Evolutionary conservation across 2,329 filamentous ascomycete genomes (phyloP).

Genomic region (Paecilomyces variotii): DNA sequence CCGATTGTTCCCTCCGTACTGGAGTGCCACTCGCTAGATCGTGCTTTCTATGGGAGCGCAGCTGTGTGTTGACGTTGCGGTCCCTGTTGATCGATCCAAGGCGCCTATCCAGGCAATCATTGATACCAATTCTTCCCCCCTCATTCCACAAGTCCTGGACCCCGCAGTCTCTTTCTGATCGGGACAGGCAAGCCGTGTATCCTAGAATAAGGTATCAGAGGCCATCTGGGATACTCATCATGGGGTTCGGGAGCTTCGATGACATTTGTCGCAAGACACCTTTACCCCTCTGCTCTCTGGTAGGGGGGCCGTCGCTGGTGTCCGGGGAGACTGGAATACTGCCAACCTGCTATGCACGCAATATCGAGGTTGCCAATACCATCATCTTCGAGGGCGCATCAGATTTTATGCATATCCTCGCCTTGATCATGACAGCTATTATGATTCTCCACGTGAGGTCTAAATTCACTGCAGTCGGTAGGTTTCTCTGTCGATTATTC

Average conservation of each 20-base stretch:
- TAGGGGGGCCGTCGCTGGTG: constrained; percentile 59
- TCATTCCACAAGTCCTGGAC: neutral
- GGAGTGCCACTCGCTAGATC: neutral
- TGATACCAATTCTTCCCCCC: neutral
- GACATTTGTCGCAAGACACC: constrained; percentile 76
- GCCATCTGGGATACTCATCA: constrained; percentile 37
- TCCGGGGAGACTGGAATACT: constrained; percentile 72
- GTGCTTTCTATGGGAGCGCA: neutral
- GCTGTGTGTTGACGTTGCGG: neutral
- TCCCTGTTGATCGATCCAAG: neutral
- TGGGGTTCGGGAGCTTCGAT: constrained; percentile 88
- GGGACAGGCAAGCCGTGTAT: neutral
- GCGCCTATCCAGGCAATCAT: neutral
- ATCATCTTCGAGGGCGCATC: constrained; percentile 95
- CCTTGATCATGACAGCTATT: constrained; percentile 84
- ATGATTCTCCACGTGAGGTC: constrained; percentile 97
- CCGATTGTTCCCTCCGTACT: neutral
- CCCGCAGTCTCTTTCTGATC: neutral
- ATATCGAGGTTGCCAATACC: constrained; percentile 93
- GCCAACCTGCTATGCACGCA: constrained; percentile 84
- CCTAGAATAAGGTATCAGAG: neutral
- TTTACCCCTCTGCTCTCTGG: constrained; percentile 76
- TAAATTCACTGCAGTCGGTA: constrained; percentile 97
- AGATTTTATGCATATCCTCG: constrained; percentile 84
- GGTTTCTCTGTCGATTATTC: constrained; percentile 24